Percentiles rank a stretch among this genome's conserved stretches.
These are phyloP conservation scores for Rhizophora mangle DNA, from an alignment of 345 rosid genomes.

Conservation along the genomic window DNA sequence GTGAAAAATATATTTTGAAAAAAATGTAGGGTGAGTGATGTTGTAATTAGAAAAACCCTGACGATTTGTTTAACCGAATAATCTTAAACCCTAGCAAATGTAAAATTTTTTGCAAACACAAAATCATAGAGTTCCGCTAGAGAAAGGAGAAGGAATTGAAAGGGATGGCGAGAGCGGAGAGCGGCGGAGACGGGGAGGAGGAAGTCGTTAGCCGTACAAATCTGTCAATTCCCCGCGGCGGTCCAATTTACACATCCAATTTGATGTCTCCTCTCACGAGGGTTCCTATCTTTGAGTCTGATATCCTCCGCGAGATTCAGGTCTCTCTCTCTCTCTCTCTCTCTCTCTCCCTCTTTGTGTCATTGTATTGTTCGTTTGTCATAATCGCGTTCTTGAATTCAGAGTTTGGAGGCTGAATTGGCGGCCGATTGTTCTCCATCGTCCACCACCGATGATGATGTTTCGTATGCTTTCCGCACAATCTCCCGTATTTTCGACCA, in stretches of 20 bases:
- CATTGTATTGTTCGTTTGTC: background rate
- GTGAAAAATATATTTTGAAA: too few relatives aligned
- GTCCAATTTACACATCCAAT: constrained; percentile 48
- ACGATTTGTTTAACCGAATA: too few relatives aligned
- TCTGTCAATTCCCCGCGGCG: constrained; percentile 41
- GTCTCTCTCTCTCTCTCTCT: constrained; percentile 14
- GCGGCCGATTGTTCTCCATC: constrained; percentile 19
- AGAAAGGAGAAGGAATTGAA: background rate
- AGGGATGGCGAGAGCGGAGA: too few relatives aligned
- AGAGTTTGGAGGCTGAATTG: constrained; percentile 42
- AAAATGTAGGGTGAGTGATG: too few relatives aligned
- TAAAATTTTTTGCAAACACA: too few relatives aligned
- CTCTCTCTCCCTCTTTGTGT: background rate
- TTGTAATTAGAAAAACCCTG: too few relatives aligned
- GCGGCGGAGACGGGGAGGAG: constrained; percentile 1
- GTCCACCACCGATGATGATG: constrained; percentile 23
- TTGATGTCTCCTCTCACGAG: constrained; percentile 43
- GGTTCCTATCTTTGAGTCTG: constrained; percentile 41
- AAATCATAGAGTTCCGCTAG: too few relatives aligned
- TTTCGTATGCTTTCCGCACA: constrained; percentile 33
- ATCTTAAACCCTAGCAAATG: too few relatives aligned
- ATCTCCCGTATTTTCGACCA: background rate
- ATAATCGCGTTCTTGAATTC: constrained; percentile 2
- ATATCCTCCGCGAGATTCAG: constrained; percentile 37
- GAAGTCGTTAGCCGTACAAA: background rate